Evolutionary conservation across 2,329 filamentous ascomycete species (phyloP), one percentile per base, ranked within the genome.

Genomic region (Trichoderma harzianum): DNA sequence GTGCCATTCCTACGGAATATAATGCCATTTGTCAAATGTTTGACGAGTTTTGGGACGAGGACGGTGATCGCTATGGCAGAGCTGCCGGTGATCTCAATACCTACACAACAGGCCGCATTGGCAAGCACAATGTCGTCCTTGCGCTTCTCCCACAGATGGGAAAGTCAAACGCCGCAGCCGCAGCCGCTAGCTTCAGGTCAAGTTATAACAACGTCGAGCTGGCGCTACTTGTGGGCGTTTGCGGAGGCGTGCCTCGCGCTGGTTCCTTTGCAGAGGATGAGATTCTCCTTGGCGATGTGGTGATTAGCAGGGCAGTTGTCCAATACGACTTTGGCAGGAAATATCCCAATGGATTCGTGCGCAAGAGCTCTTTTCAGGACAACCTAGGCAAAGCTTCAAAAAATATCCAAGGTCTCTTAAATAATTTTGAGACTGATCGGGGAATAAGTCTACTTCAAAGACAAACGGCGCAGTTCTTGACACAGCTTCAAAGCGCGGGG

Each of bases 191-290:
- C 30, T 69, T 83, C 7, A 75, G 77, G 0, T 75, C 75, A 5
- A 84, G 80, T 63, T 84, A 80, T 65, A 66, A 68, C 0, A 70
- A 72, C 10, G 61, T 85, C 16, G 76, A 74, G 39, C 73, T 83
- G 0, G 80, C 75, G 3, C 64, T 84, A 1, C 55, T 84, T 2
- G 81, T 82, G 4, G 83, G 83, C 0, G 75, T 84, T 1, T 84
- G 82, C 68, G 83, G 81, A 7, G 81, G 78, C 14, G 75, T 79
- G 7, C 81, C 82, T 12, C 39, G 57, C 1, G 32, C 51, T 10
- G n/a, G 30, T 4, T 24, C 16, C 43, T 36, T 63, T 21, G 28
- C 36, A 14, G 69, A 64, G 2, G 36, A 55, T 3, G 76, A 79
- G 62, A 75, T 77, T 14, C 26, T 79, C 5, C 74, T 82, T 0